Conservation (phyloP, 805 yeast genomes). For the Kazachstania africana region DNA sequence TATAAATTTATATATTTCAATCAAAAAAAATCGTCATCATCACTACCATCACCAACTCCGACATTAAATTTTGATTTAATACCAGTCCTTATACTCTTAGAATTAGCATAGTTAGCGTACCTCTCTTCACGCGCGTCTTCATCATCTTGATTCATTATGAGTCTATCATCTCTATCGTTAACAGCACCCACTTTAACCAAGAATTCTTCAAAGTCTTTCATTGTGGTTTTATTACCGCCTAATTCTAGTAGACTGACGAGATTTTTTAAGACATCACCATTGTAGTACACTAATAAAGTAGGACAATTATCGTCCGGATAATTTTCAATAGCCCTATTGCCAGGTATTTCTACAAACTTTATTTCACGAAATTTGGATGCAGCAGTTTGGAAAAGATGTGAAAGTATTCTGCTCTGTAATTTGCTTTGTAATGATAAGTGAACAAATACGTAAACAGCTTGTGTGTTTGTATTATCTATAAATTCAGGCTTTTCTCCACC, state of each 20-base stretch:
- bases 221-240: conserved; percentile 70
- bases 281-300: conserved; percentile 70
- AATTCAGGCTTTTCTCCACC: conserved; percentile 7
- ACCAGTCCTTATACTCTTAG: conserved; percentile 37
- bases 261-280: conserved; percentile 71
- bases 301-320: conserved; percentile 90
- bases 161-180: conserved; percentile 52
- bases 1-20: background rate
- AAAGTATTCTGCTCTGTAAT: conserved; percentile 62
- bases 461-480: conserved; percentile 1
- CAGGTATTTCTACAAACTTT: conserved; percentile 89
- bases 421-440: conserved; percentile 63
- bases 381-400: conserved; percentile 40
- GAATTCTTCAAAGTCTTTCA: conserved; percentile 61
- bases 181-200: conserved; percentile 60
- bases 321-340: conserved; percentile 78
- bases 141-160: conserved; percentile 48
- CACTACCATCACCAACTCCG: conserved; percentile 31
- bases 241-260: conserved; percentile 66
- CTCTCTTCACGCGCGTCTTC: conserved; percentile 45
- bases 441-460: conserved; percentile 51
- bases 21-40: conserved; percentile 29
- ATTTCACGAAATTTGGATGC: conserved; percentile 68
- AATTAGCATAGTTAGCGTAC: conserved; percentile 37
- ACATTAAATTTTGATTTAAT: conserved; percentile 21